Percentiles rank a stretch among this genome's conserved stretches.
These are phyloP conservation scores for Solanum neorickii DNA, from an alignment of 257 asterid species.

Conservation along the genomic window DNA sequence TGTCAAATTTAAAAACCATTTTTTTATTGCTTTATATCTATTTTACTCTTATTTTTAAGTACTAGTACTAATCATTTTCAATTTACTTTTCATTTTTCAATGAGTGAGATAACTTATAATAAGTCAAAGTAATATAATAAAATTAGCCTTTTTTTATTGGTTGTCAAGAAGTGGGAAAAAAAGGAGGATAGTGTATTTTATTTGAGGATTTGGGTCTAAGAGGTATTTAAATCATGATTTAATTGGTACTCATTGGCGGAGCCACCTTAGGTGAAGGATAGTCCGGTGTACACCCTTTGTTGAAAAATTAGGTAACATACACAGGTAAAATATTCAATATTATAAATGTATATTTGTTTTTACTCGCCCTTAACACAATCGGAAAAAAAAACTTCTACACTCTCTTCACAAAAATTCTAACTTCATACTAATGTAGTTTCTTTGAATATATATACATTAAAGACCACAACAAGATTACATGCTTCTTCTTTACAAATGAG, in stretches of 20 bases:
- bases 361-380: background rate
- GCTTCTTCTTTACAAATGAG: background rate
- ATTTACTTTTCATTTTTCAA: background rate
- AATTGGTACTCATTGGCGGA: background rate
- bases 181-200: background rate
- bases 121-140: background rate
- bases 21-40: background rate
- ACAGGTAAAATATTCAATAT: background rate
- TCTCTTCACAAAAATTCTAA: background rate
- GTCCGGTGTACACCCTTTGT: background rate
- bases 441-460: background rate
- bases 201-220: background rate
- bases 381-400: background rate
- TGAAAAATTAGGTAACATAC: background rate
- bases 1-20: background rate
- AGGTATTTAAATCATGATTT: background rate
- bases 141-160: background rate
- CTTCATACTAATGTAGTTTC: background rate
- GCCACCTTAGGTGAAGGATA: background rate
- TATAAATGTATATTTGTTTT: background rate
- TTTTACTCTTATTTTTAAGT: background rate
- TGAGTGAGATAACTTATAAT: background rate
- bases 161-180: background rate
- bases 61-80: background rate
- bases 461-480: background rate